Evolutionary conservation across 768 basidiomycete genomes (phyloP), one percentile per base, ranked within the genome.

Genomic region (Collybia mongolica): DNA sequence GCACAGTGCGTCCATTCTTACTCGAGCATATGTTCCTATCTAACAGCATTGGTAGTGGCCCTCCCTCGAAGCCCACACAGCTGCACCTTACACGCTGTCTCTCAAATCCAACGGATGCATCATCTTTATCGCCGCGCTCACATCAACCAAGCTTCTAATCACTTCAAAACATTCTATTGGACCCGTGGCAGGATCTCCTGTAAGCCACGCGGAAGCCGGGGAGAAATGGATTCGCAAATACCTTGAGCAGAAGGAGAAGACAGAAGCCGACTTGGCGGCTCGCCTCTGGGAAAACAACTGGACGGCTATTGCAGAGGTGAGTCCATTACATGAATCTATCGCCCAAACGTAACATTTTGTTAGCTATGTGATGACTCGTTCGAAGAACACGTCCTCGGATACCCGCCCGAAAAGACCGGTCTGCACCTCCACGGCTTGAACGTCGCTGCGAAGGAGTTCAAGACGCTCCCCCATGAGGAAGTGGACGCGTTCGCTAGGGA

Each of bases 281-380:
- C 70, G 66, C 7, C 77, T 99, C 2, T 97, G 87, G 86, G 80
- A 85, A 39, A 82, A 83, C 44, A 86, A 90, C 48, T 82, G 88
- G 83, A 97, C 95, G 0, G 94, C 93, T 0, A 77, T 98, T 0
- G 86, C 94, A 1, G 96, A 99, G 81, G 95, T 93, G 57, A 17
- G 81, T 54, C 17, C 20, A 12, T 38, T 9, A 6, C 42, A n/a
- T 47, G 9, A 12, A 5, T 12, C 29, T 43, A 5, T 39, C 7
- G 36, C 26, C n/a, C n/a, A n/a, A n/a, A n/a, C n/a, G n/a, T 38
- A 19, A 11, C 23, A 17, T 41, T 26, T 8, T 36, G n/a, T 0
- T 58, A 98, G 95, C 84, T 99, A 5, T 99, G 97, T 64, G 97
- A 99, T 61, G 97, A 99, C 67, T 81, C 79, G 0, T 98, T 98